Percentiles rank a stretch among this genome's conserved stretches.
Conservation (phyloP, 2,329 filamentous ascomycete genomes). For the Talaromyces pinophilus region DNA sequence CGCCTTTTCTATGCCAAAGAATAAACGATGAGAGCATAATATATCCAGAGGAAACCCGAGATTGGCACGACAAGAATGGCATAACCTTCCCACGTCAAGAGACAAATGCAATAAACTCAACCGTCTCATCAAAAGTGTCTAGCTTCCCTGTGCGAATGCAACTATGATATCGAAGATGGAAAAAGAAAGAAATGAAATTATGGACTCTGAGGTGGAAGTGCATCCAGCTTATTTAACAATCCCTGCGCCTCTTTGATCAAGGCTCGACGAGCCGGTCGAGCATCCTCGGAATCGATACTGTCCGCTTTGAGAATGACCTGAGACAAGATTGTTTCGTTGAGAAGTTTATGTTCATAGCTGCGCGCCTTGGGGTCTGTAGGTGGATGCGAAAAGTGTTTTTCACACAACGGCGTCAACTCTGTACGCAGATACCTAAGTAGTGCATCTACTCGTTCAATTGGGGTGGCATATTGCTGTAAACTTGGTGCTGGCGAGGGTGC, state of each 20-base stretch:
- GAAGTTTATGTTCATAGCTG: slow-evolving; percentile 46
- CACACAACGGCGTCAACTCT: slow-evolving; percentile 41
- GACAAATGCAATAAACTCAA: not conserved
- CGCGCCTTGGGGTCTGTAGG: slow-evolving; percentile 44
- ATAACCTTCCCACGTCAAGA: not conserved
- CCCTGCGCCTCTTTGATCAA: slow-evolving; percentile 47
- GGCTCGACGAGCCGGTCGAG: slow-evolving; percentile 52
- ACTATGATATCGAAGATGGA: not conserved
- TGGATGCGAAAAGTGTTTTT: slow-evolving; percentile 42
- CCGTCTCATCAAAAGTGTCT: not conserved
- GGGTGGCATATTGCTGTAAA: slow-evolving; percentile 34
- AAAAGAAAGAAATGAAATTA: not conserved
- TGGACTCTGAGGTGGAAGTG: slow-evolving; percentile 25
- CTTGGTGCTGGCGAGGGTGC: slow-evolving; percentile 38
- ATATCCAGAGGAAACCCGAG: not conserved
- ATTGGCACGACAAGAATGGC: not conserved
- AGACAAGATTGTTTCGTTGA: slow-evolving; percentile 47
- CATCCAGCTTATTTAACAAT: slow-evolving; percentile 43
- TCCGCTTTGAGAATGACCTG: slow-evolving; percentile 60
- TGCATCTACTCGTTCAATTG: slow-evolving; percentile 42
- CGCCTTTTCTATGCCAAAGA: slow-evolving; percentile 4
- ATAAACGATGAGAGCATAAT: not conserved
- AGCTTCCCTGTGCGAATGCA: not conserved
- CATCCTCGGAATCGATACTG: slow-evolving; percentile 67
- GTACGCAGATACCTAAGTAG: slow-evolving; percentile 41